A percentile compares a stretch with the other conserved stretches of the same genome.
Evolutionary conservation across 805 yeast species (phyloP).

Genomic region (Lipomyces sp.): DNA sequence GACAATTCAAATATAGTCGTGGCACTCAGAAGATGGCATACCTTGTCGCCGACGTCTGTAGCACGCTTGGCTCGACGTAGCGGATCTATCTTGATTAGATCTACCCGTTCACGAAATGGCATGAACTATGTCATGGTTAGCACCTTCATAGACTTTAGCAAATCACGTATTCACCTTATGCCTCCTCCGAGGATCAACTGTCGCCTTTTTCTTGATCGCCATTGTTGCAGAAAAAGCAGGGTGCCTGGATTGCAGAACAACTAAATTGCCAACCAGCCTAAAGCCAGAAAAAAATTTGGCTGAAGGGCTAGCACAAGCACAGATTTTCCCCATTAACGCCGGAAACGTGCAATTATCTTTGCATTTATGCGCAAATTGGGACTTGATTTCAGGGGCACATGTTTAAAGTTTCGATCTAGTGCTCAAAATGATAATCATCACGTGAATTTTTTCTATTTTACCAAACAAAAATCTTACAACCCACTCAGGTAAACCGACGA

Average conservation of each 20-base stretch:
- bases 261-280: too few species aligned
- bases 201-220: constrained; percentile 24
- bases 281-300: constrained; percentile 9
- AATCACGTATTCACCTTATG: constrained; percentile 15
- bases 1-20: too few species aligned
- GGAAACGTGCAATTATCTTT: not conserved
- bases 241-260: too few species aligned
- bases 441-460: not conserved
- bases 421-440: too few species aligned
- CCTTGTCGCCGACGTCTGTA: constrained; percentile 30
- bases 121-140: constrained; percentile 29
- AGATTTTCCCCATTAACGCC: not conserved
- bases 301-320: not conserved
- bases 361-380: not conserved
- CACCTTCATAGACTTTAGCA: not conserved
- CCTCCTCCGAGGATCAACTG: constrained; percentile 13
- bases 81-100: constrained; percentile 79
- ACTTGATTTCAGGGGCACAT: constrained; percentile 6
- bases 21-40: too few species aligned
- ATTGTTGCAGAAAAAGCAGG: too few species aligned
- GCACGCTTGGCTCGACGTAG: constrained; percentile 35
- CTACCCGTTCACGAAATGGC: constrained; percentile 82
- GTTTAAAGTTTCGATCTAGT: not conserved
- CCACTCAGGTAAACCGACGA: not conserved
- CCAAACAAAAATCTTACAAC: not conserved